Conservation (phyloP, 2,329 filamentous ascomycete species). For the Sclerotinia glacialis region DNA sequence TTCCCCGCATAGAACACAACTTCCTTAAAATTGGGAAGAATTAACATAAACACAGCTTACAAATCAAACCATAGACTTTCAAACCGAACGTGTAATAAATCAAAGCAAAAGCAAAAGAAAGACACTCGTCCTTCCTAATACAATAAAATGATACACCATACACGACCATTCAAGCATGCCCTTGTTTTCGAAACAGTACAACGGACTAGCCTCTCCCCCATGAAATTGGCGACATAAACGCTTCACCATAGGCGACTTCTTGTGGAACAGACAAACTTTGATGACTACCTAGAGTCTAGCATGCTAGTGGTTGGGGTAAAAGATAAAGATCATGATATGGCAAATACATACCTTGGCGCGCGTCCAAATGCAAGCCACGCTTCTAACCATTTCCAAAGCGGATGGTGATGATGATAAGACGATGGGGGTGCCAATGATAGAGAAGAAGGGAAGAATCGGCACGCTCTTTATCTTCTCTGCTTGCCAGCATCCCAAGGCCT, state of each 20-base stretch:
- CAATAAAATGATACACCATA: background rate
- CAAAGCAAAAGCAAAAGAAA: slow-evolving; percentile 7
- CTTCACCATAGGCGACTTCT: slow-evolving; percentile 5
- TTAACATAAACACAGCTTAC: background rate
- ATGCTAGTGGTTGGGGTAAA: background rate
- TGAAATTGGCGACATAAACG: slow-evolving; percentile 11
- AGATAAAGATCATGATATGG: slow-evolving; percentile 5
- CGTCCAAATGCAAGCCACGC: slow-evolving; percentile 14
- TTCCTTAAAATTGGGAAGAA: background rate
- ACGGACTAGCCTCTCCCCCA: slow-evolving; percentile 9
- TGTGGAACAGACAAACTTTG: background rate
- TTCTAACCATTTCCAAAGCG: background rate
- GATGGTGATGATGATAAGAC: background rate
- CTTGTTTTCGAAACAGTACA: slow-evolving; percentile 1
- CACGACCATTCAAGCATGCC: background rate
- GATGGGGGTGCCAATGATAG: background rate
- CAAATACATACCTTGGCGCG: slow-evolving; percentile 3
- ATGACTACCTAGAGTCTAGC: background rate
- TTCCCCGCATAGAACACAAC: background rate
- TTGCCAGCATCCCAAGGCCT: background rate
- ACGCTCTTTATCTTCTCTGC: background rate
- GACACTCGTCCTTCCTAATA: background rate
- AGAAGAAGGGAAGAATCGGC: slow-evolving; percentile 13
- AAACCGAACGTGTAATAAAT: background rate
- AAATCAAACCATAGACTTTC: background rate